Conservation (phyloP, 306 rosid species). For the Gillenia trifoliata region DNA sequence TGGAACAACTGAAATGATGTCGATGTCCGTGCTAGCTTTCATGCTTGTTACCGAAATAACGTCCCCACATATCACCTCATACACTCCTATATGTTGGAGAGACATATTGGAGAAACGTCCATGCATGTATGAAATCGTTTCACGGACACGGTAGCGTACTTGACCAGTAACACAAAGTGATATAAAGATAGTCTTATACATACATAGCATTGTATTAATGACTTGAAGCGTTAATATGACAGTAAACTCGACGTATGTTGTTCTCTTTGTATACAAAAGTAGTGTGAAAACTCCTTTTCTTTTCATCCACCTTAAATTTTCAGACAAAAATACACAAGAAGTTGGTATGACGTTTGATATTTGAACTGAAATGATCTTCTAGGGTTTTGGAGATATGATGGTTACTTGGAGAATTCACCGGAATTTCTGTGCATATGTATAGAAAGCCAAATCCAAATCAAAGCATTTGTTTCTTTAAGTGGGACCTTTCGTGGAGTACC, state of each 20-base stretch:
- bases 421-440: neutral
- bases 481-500: neutral
- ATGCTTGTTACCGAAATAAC: neutral
- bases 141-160: neutral
- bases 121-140: neutral
- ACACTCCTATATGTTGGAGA: neutral
- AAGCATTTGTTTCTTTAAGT: neutral
- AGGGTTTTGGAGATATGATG: neutral
- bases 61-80: neutral
- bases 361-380: neutral
- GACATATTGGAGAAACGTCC: neutral
- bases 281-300: neutral
- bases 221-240: accelerated
- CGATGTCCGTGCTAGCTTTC: neutral
- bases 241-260: neutral
- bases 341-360: neutral
- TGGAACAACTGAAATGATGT: neutral
- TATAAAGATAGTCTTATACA: too few species aligned
- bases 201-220: too few species aligned
- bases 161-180: too few species aligned
- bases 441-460: neutral
- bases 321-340: neutral
- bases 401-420: neutral
- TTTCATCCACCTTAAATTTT: neutral
- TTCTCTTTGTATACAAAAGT: neutral